These are phyloP conservation scores for Fusarium paranaense DNA, from an alignment of 2,329 filamentous ascomycete species.

Conservation along the genomic window DNA sequence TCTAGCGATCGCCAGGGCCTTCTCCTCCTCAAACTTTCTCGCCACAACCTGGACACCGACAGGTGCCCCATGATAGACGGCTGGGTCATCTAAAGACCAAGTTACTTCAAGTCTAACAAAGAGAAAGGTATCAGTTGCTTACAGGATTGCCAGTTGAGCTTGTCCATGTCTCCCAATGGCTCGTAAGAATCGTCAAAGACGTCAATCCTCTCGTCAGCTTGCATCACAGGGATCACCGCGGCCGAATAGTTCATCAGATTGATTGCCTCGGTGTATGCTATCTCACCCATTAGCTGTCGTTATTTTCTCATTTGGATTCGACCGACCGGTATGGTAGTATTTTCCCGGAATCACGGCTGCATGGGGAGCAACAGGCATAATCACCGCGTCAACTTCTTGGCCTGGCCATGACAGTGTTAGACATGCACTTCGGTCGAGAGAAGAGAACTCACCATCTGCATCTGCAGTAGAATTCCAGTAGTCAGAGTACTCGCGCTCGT, in stretches of 20 bases:
- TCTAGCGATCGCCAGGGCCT: constrained; percentile 14
- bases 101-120: neutral
- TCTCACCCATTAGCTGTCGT: neutral
- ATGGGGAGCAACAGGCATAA: constrained; percentile 62
- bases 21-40: constrained; percentile 35
- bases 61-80: constrained; percentile 17
- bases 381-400: constrained; percentile 66
- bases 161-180: constrained; percentile 57
- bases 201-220: constrained; percentile 63
- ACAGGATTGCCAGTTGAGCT: constrained; percentile 61
- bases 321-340: constrained; percentile 52
- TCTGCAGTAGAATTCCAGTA: constrained; percentile 70
- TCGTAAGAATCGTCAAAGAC: constrained; percentile 50
- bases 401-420: constrained; percentile 38
- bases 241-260: constrained; percentile 69
- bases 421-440: neutral
- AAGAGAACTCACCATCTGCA: constrained; percentile 57
- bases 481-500: constrained; percentile 70
- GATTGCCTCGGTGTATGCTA: constrained; percentile 53
- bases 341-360: constrained; percentile 60
- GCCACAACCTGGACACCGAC: constrained; percentile 28
- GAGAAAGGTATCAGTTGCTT: constrained; percentile 34
- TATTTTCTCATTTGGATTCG: no score
- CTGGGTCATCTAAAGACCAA: constrained; percentile 10
- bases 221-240: constrained; percentile 66